Evolutionary conservation across 169 alveolate genomes (phyloP).

Genomic region (Perkinsus marinus): DNA sequence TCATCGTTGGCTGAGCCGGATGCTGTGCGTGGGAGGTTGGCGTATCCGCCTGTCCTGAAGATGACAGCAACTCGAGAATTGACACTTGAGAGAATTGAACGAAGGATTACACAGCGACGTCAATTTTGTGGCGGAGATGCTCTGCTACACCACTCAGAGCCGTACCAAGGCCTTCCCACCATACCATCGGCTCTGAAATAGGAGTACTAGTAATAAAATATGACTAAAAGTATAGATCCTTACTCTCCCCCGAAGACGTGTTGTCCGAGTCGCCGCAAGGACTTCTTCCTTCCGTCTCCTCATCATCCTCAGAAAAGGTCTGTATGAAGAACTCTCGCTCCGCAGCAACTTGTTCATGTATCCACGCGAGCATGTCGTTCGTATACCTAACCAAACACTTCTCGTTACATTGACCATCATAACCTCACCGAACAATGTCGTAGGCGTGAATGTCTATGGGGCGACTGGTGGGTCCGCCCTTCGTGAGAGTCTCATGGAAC

Average conservation of each 20-base stretch:
- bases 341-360: neutral
- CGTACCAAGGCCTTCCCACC: neutral
- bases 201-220: neutral
- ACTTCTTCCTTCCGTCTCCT: neutral
- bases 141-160: neutral
- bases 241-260: neutral
- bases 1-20: neutral
- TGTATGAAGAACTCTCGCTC: neutral
- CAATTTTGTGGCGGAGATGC: neutral
- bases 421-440: neutral
- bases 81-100: no score
- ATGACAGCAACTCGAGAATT: no score
- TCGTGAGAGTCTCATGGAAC: neutral
- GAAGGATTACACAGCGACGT: neutral
- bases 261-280: neutral
- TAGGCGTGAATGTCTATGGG: neutral
- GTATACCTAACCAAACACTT: neutral
- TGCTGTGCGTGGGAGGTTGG: neutral
- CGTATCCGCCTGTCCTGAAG: neutral
- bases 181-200: neutral
- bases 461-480: neutral
- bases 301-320: neutral
- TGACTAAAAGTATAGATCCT: neutral
- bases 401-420: neutral
- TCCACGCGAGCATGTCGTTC: neutral